phyloP scores from a whole-genome alignment of 129 eudicot genomes.

The Deinandra increscens region DNA sequence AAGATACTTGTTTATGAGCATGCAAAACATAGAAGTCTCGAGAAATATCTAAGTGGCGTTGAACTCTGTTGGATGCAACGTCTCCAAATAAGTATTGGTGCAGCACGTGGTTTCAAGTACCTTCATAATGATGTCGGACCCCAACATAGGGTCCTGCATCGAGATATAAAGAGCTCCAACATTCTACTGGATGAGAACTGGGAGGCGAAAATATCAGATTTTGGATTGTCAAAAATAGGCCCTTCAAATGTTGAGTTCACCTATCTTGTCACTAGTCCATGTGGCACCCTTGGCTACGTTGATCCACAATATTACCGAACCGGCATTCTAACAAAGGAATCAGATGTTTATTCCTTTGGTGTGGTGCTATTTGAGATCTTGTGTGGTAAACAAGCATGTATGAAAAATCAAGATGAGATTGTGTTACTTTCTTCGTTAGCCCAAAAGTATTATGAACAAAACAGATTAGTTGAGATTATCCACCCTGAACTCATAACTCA shows the following conservation, averaged over 20 bases:
- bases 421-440: not conserved
- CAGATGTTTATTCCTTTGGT: not conserved
- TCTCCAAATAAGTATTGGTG: too few species aligned
- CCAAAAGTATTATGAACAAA: not conserved
- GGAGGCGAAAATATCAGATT: not conserved
- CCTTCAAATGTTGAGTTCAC: not conserved
- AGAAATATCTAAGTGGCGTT: too few species aligned
- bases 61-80: too few species aligned
- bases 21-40: too few species aligned
- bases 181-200: too few species aligned
- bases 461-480: not conserved
- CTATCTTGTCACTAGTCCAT: not conserved
- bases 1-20: too few species aligned
- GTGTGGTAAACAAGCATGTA: not conserved
- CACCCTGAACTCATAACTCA: not conserved
- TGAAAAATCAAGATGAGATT: not conserved
- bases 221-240: not conserved
- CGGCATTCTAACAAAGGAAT: not conserved
- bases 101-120: too few species aligned
- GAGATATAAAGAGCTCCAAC: too few species aligned
- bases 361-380: not conserved
- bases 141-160: too few species aligned
- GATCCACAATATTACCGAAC: not conserved
- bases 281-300: slow-evolving; percentile 7
- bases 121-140: too few species aligned